phyloP scores from a whole-genome alignment of 495 filamentous ascomycete genomes.

The Bathelium albidoporum region DNA sequence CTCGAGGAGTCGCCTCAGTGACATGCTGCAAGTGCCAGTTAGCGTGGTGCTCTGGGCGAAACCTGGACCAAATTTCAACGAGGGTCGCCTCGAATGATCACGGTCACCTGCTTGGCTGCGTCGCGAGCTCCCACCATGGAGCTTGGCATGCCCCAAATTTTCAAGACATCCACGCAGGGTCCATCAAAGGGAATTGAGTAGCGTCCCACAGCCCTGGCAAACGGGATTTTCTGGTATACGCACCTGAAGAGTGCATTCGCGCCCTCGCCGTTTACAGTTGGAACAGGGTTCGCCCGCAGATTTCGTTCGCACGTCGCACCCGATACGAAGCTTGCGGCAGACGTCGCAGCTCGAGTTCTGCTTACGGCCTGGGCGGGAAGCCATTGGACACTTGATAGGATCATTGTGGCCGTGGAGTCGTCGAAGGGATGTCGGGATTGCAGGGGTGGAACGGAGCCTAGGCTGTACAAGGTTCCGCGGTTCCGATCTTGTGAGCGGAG shows the following conservation, averaged over 20 bases:
- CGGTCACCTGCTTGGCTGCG: background rate
- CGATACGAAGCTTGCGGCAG: conserved; percentile 1
- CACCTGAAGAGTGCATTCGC: conserved; percentile 1
- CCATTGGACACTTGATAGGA: conserved; percentile 3
- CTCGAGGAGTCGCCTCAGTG: background rate
- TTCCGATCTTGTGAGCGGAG: conserved; percentile 3
- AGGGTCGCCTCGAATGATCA: background rate
- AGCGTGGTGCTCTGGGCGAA: background rate
- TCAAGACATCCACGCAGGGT: background rate
- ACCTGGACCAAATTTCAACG: background rate
- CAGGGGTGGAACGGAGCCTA: background rate
- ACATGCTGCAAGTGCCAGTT: background rate
- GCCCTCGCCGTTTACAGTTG: background rate
- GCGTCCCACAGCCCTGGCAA: background rate
- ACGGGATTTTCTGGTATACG: background rate
- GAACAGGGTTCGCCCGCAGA: background rate
- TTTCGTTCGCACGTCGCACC: conserved; percentile 1
- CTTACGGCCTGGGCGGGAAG: background rate
- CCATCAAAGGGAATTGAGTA: background rate
- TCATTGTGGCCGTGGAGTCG: conserved; percentile 3
- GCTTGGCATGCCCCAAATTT: too few relatives aligned
- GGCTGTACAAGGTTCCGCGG: background rate
- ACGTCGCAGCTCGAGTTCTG: conserved; percentile 3
- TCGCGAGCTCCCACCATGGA: background rate
- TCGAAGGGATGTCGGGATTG: background rate